Evolutionary conservation across 192 early-diverging fungal genomes (phyloP).

Genomic region (Pecoramyces ruminantium): DNA sequence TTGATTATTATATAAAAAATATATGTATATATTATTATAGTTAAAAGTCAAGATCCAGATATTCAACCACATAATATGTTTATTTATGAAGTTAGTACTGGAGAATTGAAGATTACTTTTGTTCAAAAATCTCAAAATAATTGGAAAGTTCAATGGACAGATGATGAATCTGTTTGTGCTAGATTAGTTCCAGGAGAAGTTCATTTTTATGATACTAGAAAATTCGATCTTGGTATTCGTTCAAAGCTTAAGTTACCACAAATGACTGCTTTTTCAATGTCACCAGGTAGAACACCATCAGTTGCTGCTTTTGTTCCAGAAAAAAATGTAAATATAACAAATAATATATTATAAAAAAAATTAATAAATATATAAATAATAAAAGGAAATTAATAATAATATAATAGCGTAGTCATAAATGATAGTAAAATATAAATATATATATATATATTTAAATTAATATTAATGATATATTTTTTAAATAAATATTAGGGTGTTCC

Average conservation of each 20-base stretch:
- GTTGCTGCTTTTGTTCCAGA: conserved; percentile 88
- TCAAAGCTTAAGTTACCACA: conserved; percentile 52
- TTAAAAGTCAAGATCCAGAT: not conserved
- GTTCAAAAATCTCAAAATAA: not conserved
- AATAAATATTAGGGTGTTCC: conserved; percentile 65
- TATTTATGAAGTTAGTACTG: not conserved
- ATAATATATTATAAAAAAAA: too few species aligned
- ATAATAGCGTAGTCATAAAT: too few species aligned
- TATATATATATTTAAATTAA: too few species aligned
- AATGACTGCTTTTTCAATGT: conserved; percentile 66
- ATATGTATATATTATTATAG: too few species aligned
- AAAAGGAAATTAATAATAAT: too few species aligned
- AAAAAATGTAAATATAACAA: not conserved
- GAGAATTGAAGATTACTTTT: not conserved
- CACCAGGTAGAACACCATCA: conserved; percentile 62
- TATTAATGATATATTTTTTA: too few species aligned
- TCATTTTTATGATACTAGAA: conserved; percentile 65
- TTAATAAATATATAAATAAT: too few species aligned
- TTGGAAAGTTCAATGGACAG: conserved; percentile 84
- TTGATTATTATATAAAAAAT: too few species aligned
- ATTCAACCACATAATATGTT: not conserved
- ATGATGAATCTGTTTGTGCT: conserved; percentile 73
- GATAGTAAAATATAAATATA: too few species aligned
- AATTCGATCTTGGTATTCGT: not conserved
- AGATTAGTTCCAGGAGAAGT: conserved; percentile 74